Evolutionary conservation across 2,329 filamentous ascomycete genomes (phyloP).

Genomic region (Didymella arachidicola): DNA sequence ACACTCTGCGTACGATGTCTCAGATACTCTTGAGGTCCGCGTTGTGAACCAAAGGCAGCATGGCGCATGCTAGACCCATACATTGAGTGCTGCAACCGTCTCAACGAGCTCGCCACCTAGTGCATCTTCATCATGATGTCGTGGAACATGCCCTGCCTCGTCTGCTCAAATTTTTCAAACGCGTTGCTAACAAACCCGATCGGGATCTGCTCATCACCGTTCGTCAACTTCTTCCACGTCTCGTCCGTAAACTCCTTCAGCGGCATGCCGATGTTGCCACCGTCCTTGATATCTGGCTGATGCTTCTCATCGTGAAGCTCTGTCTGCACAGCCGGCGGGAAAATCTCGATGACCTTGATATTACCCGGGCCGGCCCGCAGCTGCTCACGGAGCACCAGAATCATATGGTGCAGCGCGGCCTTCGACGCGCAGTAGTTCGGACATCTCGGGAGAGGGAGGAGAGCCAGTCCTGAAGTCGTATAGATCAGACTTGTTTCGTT

Average conservation of each 20-base stretch:
- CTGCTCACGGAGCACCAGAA: constrained; percentile 61
- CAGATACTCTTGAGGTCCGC: background rate
- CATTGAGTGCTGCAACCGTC: background rate
- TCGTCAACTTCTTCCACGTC: constrained; percentile 56
- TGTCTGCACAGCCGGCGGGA: constrained; percentile 64
- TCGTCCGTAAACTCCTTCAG: constrained; percentile 61
- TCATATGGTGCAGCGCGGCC: constrained; percentile 63
- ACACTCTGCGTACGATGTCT: background rate
- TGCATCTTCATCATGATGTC: constrained; percentile 33
- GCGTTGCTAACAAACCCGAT: constrained; percentile 55
- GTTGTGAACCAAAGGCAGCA: background rate
- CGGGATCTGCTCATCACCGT: constrained; percentile 61
- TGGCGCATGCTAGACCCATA: background rate
- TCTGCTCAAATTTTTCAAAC: constrained; percentile 58
- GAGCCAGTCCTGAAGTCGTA: constrained; percentile 60
- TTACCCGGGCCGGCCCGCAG: constrained; percentile 55
- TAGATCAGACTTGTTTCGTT: constrained; percentile 55
- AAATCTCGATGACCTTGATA: constrained; percentile 64
- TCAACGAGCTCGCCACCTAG: constrained; percentile 1
- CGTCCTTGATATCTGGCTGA: constrained; percentile 62
- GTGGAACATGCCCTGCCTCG: constrained; percentile 54
- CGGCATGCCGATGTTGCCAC: constrained; percentile 62
- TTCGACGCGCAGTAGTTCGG: constrained; percentile 65
- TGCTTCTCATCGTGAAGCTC: constrained; percentile 64
- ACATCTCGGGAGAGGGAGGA: constrained; percentile 58